Evolutionary conservation across 2,329 filamentous ascomycete genomes (phyloP), one percentile per base, ranked within the genome.

Genomic region (Stachybotrys echinatus): DNA sequence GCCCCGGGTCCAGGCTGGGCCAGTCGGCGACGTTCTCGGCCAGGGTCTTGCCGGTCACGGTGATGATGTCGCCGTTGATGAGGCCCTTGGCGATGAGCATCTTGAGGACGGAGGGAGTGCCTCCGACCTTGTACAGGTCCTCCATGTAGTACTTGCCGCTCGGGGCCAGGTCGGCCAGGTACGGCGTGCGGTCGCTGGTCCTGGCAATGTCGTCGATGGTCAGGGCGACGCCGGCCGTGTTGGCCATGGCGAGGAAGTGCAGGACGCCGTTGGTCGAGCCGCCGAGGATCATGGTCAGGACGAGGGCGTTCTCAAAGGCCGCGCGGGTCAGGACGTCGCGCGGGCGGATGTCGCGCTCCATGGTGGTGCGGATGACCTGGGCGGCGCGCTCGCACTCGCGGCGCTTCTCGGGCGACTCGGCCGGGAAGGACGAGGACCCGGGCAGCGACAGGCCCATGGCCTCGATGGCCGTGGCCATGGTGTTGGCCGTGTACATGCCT

Each of bases 401-500:
- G 70, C 87, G 84, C 72, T 96, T 96, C 45, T 90, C 84, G 0
- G 90, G 89, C 3, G 85, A 89, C 18, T 82, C 78, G 1, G 91
- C 91, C 2, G 90, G 90, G 48, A 84, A 94, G 1, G 88, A 92
- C 0, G 88, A 92, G 0, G 89, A 94, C 1, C 90, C 90, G 0
- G 91, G 89, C 7, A 95, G 76, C 0, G 84, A 84, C 23, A 95
- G 75, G n/a, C 90, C 90, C 82, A 95, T 91, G 40, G 88, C 88
- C 70, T 95, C 89, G 55, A 95, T 91, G 17, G 88, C 88, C 0
- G 87, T 92, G 2, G 89, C 88, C 88, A 95, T 92, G 14, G 89
- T 95, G 70, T 95, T 95, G 50, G 90, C 90, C 1, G 90, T 95
- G 71, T 90, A 95, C 90, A 95, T 90, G 52, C 87, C 87, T 53